These are phyloP conservation scores for Abrus pulchellus DNA, from an alignment of 306 rosid genomes.

Conservation along the genomic window DNA sequence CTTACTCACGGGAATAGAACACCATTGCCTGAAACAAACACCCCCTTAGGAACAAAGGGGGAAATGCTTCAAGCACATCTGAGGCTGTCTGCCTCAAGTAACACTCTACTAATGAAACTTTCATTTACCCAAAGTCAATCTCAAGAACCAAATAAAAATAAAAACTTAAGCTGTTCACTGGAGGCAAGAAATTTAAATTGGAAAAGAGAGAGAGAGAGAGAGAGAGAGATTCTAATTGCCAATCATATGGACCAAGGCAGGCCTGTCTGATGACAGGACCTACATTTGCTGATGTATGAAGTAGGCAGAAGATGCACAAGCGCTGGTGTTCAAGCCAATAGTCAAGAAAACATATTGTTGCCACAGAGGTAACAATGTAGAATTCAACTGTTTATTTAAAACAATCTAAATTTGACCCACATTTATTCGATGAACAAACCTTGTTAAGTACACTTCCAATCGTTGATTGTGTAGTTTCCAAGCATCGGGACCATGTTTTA, in stretches of 20 bases:
- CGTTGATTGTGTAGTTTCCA: constrained; percentile 88
- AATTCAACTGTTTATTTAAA: neutral
- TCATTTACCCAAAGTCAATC: neutral
- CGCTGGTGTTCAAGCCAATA: constrained; percentile 18
- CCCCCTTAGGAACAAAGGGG: neutral
- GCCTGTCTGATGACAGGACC: neutral
- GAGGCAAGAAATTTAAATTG: neutral
- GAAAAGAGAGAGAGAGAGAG: neutral
- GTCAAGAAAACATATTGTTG: constrained; percentile 11
- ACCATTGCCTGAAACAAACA: too few species aligned
- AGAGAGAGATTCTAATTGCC: neutral
- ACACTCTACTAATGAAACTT: constrained; percentile 3
- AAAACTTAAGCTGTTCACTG: neutral
- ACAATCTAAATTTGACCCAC: neutral
- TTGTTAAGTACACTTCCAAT: constrained; percentile 74
- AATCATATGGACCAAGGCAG: constrained; percentile 28
- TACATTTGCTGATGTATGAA: neutral
- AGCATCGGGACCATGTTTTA: constrained; percentile 84
- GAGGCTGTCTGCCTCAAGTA: neutral
- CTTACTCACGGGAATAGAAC: neutral
- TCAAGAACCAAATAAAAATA: constrained; percentile 3
- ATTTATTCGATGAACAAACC: constrained; percentile 59
- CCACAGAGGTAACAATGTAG: constrained; percentile 8
- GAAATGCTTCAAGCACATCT: neutral
- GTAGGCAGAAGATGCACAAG: neutral